Conservation (phyloP, 169 alveolate species). For the Plasmodium billcollinsi region DNA sequence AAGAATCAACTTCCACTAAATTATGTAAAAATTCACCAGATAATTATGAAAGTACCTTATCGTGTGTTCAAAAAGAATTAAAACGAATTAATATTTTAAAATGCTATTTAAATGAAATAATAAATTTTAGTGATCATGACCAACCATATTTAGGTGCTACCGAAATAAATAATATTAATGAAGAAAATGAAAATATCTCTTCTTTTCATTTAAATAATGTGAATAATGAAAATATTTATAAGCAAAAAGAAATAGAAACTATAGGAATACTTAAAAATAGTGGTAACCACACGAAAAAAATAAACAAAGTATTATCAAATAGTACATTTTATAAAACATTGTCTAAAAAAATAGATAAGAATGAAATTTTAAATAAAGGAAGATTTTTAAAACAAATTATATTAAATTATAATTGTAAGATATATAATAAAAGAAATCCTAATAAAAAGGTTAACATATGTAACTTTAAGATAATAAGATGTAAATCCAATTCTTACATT, state of each 20-base stretch:
- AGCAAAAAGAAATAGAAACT: slow-evolving; percentile 8
- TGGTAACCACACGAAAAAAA: not conserved
- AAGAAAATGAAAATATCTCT: slow-evolving; percentile 4
- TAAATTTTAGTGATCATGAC: slow-evolving; percentile 31
- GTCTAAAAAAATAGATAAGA: slow-evolving; percentile 47
- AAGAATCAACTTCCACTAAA: slow-evolving; percentile 22
- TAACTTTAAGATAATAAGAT: slow-evolving; percentile 14
- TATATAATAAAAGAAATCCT: slow-evolving; percentile 13
- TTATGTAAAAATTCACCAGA: slow-evolving; percentile 2
- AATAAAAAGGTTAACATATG: slow-evolving; percentile 16
- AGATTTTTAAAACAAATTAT: slow-evolving; percentile 19
- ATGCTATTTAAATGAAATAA: slow-evolving; percentile 33
- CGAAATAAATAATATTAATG: not conserved
- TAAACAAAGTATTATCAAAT: not conserved
- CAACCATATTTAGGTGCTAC: slow-evolving; percentile 3
- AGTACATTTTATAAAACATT: slow-evolving; percentile 34
- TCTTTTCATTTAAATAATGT: slow-evolving; percentile 26
- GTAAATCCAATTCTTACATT: slow-evolving; percentile 4
- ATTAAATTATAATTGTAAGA: slow-evolving; percentile 10
- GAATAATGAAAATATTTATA: slow-evolving; percentile 12
- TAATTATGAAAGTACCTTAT: slow-evolving; percentile 25
- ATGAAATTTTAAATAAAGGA: slow-evolving; percentile 17
- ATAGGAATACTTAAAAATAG: slow-evolving; percentile 16
- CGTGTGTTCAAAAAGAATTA: slow-evolving; percentile 45
- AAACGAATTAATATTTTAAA: slow-evolving; percentile 46